Conservation (phyloP, 345 rosid genomes). For the Gossypium thurberi region DNA sequence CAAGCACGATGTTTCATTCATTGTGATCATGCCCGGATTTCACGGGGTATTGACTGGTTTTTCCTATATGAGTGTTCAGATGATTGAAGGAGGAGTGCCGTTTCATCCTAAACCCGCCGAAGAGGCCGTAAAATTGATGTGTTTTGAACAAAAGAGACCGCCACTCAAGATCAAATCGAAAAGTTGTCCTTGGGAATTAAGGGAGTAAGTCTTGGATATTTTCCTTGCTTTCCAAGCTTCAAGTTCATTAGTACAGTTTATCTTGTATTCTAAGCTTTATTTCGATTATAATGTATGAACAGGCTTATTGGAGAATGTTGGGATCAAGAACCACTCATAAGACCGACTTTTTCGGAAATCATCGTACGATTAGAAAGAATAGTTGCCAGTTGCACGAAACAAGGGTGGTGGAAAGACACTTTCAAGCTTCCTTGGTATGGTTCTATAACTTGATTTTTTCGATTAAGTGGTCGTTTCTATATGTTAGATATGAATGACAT, state of each 20-base stretch:
- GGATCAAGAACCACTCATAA: conserved; percentile 47
- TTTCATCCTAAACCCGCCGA: conserved; percentile 66
- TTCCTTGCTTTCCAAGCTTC: neutral
- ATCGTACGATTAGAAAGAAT: conserved; percentile 72
- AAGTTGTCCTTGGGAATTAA: conserved; percentile 73
- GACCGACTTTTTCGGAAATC: conserved; percentile 81
- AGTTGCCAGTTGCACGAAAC: conserved; percentile 63
- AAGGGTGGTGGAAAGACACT: conserved; percentile 94
- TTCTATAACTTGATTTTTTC: neutral
- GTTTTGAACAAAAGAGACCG: conserved; percentile 64
- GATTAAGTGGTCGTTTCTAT: neutral
- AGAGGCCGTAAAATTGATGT: conserved; percentile 60
- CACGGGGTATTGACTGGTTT: conserved; percentile 3
- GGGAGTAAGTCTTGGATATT: conserved; percentile 49
- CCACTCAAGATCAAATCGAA: conserved; percentile 54
- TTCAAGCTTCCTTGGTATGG: conserved; percentile 95
- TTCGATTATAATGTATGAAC: neutral
- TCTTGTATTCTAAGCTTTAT: neutral
- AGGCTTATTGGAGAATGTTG: conserved; percentile 93
- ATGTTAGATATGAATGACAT: neutral
- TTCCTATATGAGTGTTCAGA: conserved; percentile 35
- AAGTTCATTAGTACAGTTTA: neutral
- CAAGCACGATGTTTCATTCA: too few relatives aligned
- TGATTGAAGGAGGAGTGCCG: conserved; percentile 78
- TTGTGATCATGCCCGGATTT: neutral